Base-by-base conservation (phyloP, 768 basidiomycete species). In the Psilocybe cubensis region DNA sequence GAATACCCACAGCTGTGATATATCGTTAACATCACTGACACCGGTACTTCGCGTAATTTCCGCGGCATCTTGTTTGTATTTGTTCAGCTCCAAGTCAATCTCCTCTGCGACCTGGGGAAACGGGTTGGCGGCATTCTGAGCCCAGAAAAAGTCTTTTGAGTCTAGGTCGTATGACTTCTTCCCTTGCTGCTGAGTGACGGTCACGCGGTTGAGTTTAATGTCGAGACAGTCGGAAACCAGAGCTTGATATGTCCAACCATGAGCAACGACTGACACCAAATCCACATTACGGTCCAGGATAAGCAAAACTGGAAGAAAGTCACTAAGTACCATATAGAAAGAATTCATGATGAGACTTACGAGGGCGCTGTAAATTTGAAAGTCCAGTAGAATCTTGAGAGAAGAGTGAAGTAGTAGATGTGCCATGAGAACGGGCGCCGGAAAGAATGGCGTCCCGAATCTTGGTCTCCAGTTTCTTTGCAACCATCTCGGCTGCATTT, bases 401-500 rank as follows among this genome's bases (percentile, higher is more conserved):
- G 68, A 95, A 95, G 45, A 92, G 77, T 6, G 88, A 85, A 0
- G 83, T 70, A 7, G 82, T 75, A 8, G 35, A 38, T 10, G 81
- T 64, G 27, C 70, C 60, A 57, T 84, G 84, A 6, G 84, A 80
- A 17, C 91, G 81, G 40, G 89, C 86, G 29, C 87, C 81, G 38
- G 82, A 86, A 54, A 94, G 74, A 54, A 95, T 73, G 61, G 88
- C 85, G 68, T 98, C 96, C 48, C 96, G 80, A 64, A 98, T 89
- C 73, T 93, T 94, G 12, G 86, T 83, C 66, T 99, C 97, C 10
- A 99, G 80, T 70, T 93, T 97, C 75, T 94, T 90, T 8, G 96
- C 96, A n/a, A 98, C 88, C 96, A 98, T 97, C 73, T 99, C 97
- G 18, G 96, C 97, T 4, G 97, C 97, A 72, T 98, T 98, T 1